These are phyloP conservation scores for Lepiota venenata DNA, from an alignment of 768 basidiomycete species.

Conservation along the genomic window DNA sequence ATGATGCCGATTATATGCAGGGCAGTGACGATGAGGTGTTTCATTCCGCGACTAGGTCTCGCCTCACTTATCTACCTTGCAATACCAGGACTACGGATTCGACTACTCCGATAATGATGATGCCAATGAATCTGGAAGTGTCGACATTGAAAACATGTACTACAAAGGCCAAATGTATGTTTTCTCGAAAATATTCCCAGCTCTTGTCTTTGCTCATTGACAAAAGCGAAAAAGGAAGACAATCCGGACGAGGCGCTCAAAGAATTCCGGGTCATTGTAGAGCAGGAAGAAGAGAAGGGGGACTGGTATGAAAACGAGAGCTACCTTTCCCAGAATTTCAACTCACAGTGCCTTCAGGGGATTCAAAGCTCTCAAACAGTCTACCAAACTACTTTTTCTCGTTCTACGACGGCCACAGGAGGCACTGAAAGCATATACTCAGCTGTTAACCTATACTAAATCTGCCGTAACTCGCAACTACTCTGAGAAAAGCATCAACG, in stretches of 20 bases:
- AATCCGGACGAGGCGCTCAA: conserved; percentile 88
- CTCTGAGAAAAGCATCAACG: conserved; percentile 98
- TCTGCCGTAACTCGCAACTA: conserved; percentile 94
- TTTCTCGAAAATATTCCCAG: not conserved
- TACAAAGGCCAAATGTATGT: conserved; percentile 94
- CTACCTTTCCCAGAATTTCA: not conserved
- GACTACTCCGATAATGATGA: conserved; percentile 94
- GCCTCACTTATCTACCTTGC: conserved; percentile 7
- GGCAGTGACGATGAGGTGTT: conserved; percentile 80
- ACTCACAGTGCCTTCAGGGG: conserved; percentile 56
- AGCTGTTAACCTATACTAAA: conserved; percentile 91
- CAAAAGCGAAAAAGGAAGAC: conserved; percentile 89
- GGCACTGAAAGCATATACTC: conserved; percentile 82
- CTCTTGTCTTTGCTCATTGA: conserved; percentile 6
- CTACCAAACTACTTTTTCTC: conserved; percentile 90
- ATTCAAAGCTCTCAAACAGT: conserved; percentile 98
- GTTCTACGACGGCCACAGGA: conserved; percentile 74
- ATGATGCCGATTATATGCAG: conserved; percentile 94
- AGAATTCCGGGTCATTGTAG: conserved; percentile 85
- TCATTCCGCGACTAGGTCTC: conserved; percentile 6
- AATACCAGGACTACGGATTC: conserved; percentile 83
- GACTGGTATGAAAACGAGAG: conserved; percentile 68
- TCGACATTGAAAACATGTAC: conserved; percentile 97
- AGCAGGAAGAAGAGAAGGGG: conserved; percentile 87
- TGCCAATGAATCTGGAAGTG: conserved; percentile 73